Base-by-base conservation (phyloP, 805 yeast genomes). In the Yamadazyma laniorum region DNA sequence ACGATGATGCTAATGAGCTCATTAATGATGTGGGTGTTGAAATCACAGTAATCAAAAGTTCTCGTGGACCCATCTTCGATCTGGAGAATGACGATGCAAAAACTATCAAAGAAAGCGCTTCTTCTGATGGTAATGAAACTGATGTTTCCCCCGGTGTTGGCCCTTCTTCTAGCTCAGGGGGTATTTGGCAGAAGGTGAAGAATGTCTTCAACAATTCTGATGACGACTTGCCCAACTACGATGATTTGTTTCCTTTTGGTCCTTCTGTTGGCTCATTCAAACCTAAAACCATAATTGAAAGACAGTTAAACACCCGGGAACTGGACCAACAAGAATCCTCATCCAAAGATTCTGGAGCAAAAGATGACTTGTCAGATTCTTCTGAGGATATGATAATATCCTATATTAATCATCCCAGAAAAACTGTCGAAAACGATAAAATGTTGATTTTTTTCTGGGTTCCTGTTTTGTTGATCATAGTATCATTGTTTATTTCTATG, bases 361-460 rank as follows among this genome's bases (percentile, higher is more conserved):
- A 43, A 18, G 40, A 35, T 19, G 52, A 61, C 19, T 57, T 62
- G 2, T 61, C 70, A 1, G 74, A 69, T 45, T 63, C 70, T 16
- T 63, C 70, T 0, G 74, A 69, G 40, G 74, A 69, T 41, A 54
- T 68, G 62, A 66, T 65, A 7, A 54, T 68, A 5, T 56, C 70
- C n/a, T 64, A 61, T 41, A 60, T 68, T 31, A 63, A 68, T 48
- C 69, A 60, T 40, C 70, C 73, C 5, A 52, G 76, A 18, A 75
- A 74, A 49, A 63, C 77, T 0, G 65, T 76, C 25, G 71, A 69
- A 50, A 84, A 87, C 52, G 97, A 90, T 61, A 82, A 78, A 53
- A 83, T 88, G 86, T 69, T 90, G 46, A 64, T 87, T 44, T 86
- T 90, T 58, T 89, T 90, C 73, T 90, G 97, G 97, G 63, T 89